Conservation (phyloP, 805 yeast species). For the Deakozyma indianensis region DNA sequence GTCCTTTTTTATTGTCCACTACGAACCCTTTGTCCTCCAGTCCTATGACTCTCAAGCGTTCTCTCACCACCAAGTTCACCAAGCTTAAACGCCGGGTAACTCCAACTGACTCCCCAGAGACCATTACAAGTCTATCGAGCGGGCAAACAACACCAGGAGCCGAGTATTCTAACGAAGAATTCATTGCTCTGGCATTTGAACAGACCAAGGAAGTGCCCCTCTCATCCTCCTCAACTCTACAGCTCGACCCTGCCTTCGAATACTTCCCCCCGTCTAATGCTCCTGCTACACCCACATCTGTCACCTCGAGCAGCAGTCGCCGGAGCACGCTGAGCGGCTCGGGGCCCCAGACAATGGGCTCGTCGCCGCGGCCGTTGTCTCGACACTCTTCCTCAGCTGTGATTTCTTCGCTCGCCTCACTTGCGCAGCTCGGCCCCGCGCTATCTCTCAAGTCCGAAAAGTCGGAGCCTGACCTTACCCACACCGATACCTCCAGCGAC, state of each 20-base stretch:
- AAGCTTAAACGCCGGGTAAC: background rate
- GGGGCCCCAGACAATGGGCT: background rate
- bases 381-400: background rate
- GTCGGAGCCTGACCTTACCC: background rate
- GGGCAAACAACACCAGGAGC: background rate
- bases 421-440: background rate
- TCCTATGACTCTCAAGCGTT: background rate
- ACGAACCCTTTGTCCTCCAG: too few relatives aligned
- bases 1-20: too few relatives aligned
- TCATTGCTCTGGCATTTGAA: background rate
- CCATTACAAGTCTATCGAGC: background rate
- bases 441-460: background rate
- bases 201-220: background rate
- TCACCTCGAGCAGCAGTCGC: background rate
- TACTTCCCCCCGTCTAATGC: background rate
- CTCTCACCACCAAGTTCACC: conserved; percentile 1
- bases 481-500: background rate
- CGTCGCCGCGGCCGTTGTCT: background rate
- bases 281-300: background rate
- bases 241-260: conserved; percentile 1
- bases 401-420: background rate
- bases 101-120: background rate
- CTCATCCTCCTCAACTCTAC: background rate
- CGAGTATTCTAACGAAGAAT: background rate
- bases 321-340: conserved; percentile 1